Evolutionary conservation across 1,284 basidiomycete species (phyloP).

Genomic region (Cystobasidium pallidum): DNA sequence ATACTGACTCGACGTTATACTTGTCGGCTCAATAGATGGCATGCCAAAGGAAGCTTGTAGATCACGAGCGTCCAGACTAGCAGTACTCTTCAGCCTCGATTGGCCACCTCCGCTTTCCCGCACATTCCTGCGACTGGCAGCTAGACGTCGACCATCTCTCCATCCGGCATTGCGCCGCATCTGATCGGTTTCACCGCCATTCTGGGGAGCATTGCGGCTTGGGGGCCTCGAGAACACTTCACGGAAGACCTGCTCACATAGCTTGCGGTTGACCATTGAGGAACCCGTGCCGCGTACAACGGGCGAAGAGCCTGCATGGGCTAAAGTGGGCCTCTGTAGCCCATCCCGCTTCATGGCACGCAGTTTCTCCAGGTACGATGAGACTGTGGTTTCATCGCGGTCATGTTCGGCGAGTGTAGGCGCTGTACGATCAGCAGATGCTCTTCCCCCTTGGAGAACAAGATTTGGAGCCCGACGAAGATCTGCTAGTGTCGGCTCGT

Average conservation of each 20-base stretch:
- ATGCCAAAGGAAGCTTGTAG: constrained; percentile 24
- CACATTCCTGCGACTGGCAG: neutral
- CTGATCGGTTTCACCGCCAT: constrained; percentile 4
- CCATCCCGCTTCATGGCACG: constrained; percentile 6
- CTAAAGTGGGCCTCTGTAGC: neutral
- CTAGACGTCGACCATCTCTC: constrained; percentile 34
- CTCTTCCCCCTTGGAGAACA: constrained; percentile 17
- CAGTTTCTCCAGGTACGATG: constrained; percentile 14
- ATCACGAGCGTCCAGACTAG: constrained; percentile 34
- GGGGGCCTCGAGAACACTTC: constrained; percentile 65
- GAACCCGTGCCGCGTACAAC: constrained; percentile 70
- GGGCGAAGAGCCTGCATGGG: constrained; percentile 23
- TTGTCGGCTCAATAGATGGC: neutral
- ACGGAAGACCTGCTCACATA: constrained; percentile 91
- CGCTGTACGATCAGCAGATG: neutral
- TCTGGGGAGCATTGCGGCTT: neutral
- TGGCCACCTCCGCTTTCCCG: constrained; percentile 8
- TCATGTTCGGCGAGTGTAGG: neutral
- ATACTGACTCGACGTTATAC: neutral
- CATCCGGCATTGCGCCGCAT: constrained; percentile 51
- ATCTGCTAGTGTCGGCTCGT: constrained; percentile 37
- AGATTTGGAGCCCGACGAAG: constrained; percentile 25
- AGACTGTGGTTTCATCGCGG: constrained; percentile 12
- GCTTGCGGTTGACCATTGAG: constrained; percentile 84
- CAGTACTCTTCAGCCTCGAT: constrained; percentile 24